These are phyloP conservation scores for Peronospora destructor DNA, from an alignment of 352 stramenopile genomes.

Conservation along the genomic window DNA sequence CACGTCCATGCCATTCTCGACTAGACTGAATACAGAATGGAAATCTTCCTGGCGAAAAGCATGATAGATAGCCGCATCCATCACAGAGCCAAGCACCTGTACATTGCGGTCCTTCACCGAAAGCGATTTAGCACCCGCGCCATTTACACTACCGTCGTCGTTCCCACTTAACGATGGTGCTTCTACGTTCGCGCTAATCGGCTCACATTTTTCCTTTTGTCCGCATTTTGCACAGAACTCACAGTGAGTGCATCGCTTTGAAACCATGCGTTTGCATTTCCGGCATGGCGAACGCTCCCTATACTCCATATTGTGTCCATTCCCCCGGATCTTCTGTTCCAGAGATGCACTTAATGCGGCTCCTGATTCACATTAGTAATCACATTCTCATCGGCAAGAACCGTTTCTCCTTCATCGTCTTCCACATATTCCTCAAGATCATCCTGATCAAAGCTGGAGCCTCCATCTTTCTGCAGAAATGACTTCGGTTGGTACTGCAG, in stretches of 20 bases:
- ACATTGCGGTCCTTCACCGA: constrained; percentile 70
- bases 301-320: constrained; percentile 74
- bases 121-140: constrained; percentile 26
- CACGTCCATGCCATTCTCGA: constrained; percentile 80
- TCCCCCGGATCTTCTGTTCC: constrained; percentile 59
- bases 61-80: constrained; percentile 79
- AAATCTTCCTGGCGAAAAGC: constrained; percentile 75
- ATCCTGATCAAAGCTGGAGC: constrained; percentile 34
- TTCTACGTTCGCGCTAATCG: constrained; percentile 21
- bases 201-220: constrained; percentile 58
- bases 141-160: constrained; percentile 5
- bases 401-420: constrained; percentile 57
- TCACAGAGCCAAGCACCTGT: constrained; percentile 72
- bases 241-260: constrained; percentile 67
- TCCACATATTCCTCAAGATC: constrained; percentile 57
- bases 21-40: constrained; percentile 70
- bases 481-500: constrained; percentile 73
- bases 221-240: constrained; percentile 64
- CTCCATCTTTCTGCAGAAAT: constrained; percentile 49
- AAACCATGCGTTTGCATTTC: constrained; percentile 63
- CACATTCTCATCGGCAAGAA: constrained; percentile 44
- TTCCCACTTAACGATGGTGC: constrained; percentile 5
- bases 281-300: constrained; percentile 54
- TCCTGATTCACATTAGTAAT: constrained; percentile 78
- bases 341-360: constrained; percentile 58